Evolutionary conservation across 495 filamentous ascomycete genomes (phyloP).

Genomic region (Trichoderma erinaceum): DNA sequence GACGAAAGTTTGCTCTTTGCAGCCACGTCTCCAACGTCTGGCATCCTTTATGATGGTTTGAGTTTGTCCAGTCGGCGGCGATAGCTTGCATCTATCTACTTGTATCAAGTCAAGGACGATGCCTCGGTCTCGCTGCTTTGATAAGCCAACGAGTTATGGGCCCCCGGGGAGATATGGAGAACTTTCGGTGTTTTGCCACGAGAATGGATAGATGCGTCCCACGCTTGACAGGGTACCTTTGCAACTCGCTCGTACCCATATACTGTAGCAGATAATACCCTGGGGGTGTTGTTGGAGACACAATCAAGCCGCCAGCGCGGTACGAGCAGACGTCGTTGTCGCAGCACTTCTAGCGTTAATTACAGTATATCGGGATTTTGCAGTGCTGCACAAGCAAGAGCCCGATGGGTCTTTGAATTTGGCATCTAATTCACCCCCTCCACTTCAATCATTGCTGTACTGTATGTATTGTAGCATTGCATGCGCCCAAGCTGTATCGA

Average conservation of each 20-base stretch:
- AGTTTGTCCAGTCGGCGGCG: no score
- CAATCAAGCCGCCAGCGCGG: neutral
- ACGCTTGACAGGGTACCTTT: slow-evolving; percentile 4
- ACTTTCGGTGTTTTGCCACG: neutral
- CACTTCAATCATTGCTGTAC: no score
- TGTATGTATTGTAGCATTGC: no score
- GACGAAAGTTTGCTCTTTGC: neutral
- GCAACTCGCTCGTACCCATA: neutral
- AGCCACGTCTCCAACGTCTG: neutral
- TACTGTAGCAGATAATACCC: neutral
- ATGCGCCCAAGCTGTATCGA: no score
- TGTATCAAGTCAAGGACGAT: neutral
- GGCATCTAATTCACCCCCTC: no score
- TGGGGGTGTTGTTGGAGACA: slow-evolving; percentile 1
- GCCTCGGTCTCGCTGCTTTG: neutral
- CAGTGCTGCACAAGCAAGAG: no score
- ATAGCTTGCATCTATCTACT: no score
- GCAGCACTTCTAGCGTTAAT: no score
- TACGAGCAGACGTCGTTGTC: neutral
- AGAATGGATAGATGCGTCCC: neutral
- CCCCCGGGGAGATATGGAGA: neutral
- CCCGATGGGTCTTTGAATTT: no score
- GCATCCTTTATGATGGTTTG: no score
- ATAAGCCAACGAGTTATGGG: neutral
- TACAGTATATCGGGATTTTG: no score